Conservation (phyloP, 768 basidiomycete species). For the Dacryopinax primogenitus region DNA sequence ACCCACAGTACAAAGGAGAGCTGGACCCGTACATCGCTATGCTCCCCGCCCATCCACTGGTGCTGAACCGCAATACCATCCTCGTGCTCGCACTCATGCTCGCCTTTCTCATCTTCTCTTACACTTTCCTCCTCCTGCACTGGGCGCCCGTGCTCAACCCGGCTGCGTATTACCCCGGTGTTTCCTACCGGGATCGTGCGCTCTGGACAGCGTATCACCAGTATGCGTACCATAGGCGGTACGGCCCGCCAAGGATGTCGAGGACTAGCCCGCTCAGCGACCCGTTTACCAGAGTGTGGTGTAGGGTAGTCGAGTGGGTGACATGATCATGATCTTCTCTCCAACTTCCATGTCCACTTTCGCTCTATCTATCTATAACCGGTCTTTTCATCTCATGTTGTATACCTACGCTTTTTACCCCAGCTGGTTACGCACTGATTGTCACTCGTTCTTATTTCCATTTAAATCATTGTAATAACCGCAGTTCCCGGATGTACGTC, state of each 20-base stretch:
- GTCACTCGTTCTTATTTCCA: too few relatives aligned
- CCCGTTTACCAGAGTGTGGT: not conserved
- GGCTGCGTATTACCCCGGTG: not conserved
- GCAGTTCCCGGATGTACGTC: too few relatives aligned
- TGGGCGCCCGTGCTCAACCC: conserved; percentile 6
- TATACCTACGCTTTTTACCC: not conserved
- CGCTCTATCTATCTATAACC: too few relatives aligned
- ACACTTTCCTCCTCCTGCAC: conserved; percentile 5
- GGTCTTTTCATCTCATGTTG: not conserved
- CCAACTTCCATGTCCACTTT: too few relatives aligned
- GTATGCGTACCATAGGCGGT: not conserved
- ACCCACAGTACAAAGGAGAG: not conserved
- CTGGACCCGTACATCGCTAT: not conserved
- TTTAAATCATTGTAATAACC: not conserved
- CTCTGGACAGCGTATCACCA: conserved; percentile 1
- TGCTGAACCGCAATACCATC: not conserved
- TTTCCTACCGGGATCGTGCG: not conserved
- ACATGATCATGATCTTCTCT: too few relatives aligned
- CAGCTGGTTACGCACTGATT: too few relatives aligned
- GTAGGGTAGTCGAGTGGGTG: not conserved
- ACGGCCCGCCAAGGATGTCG: not conserved
- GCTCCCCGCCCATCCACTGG: not conserved
- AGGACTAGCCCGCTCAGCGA: not conserved
- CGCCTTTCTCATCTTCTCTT: not conserved
- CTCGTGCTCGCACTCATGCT: not conserved